Evolutionary conservation across 2,329 filamentous ascomycete species (phyloP).

Genomic region (Claviceps monticola): DNA sequence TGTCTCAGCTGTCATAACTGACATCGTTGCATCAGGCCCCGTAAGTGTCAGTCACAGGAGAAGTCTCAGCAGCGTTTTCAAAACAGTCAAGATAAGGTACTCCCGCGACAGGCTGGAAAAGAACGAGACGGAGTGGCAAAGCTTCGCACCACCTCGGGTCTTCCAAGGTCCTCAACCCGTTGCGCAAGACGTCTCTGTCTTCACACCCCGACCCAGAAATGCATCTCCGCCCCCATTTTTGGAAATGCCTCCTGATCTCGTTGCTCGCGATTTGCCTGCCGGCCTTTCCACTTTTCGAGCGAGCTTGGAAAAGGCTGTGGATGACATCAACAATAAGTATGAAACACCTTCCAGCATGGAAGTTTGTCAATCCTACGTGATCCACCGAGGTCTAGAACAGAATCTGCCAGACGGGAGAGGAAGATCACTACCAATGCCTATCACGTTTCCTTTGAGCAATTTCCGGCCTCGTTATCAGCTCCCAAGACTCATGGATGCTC

Average conservation of each 20-base stretch:
- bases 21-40: conserved; percentile 1
- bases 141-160: neutral
- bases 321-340: conserved; percentile 17
- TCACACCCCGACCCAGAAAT: neutral
- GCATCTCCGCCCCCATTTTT: conserved; percentile 14
- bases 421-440: neutral
- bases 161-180: neutral
- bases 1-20: neutral
- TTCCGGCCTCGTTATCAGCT: conserved; percentile 9
- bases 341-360: conserved; percentile 7
- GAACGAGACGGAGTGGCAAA: conserved; percentile 1
- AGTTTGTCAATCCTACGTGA: neutral
- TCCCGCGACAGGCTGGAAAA: conserved; percentile 11
- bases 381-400: neutral
- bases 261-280: conserved; percentile 9
- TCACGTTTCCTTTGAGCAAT: conserved; percentile 2
- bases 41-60: conserved; percentile 10
- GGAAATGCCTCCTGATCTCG: conserved; percentile 15
- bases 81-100: conserved; percentile 15
- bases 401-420: neutral
- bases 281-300: conserved; percentile 15
- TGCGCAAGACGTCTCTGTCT: neutral
- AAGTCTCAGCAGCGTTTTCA: conserved; percentile 18
- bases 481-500: conserved; percentile 7
- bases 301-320: conserved; percentile 17